Percentiles rank a stretch among this genome's conserved stretches.
These are phyloP conservation scores for Xylariaceae sp. DNA, from an alignment of 2,329 filamentous ascomycete species.

Conservation along the genomic window DNA sequence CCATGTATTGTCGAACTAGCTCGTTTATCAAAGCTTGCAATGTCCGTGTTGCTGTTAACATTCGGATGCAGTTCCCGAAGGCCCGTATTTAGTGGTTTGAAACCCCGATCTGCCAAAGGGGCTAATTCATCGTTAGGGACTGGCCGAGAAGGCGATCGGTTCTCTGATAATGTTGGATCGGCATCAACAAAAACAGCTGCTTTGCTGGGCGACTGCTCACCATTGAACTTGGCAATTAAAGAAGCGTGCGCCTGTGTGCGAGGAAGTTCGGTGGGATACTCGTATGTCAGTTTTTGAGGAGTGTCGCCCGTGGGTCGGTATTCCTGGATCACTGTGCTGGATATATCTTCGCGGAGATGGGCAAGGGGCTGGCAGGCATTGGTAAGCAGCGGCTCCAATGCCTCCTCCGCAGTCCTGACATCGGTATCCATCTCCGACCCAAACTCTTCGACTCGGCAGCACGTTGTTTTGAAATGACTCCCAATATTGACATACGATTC, in stretches of 20 bases:
- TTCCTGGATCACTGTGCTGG: slow-evolving; percentile 71
- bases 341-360: slow-evolving; percentile 74
- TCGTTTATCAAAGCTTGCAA: slow-evolving; percentile 51
- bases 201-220: slow-evolving; percentile 44
- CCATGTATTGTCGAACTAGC: slow-evolving; percentile 50
- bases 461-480: slow-evolving; percentile 72
- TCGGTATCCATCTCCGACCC: slow-evolving; percentile 70
- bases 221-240: slow-evolving; percentile 52
- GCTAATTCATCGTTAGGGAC: slow-evolving; percentile 31
- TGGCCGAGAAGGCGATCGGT: slow-evolving; percentile 37
- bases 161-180: slow-evolving; percentile 36
- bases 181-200: slow-evolving; percentile 52
- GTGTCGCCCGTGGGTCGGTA: slow-evolving; percentile 88
- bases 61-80: slow-evolving; percentile 65
- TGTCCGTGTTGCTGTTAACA: slow-evolving; percentile 49
- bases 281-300: slow-evolving; percentile 80
- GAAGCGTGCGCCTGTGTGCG: slow-evolving; percentile 65
- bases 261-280: slow-evolving; percentile 80
- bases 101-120: slow-evolving; percentile 29
- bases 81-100: slow-evolving; percentile 50
- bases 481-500: slow-evolving; percentile 76
- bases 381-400: slow-evolving; percentile 65
- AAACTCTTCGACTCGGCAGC: slow-evolving; percentile 72
- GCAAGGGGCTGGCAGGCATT: slow-evolving; percentile 73
- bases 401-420: slow-evolving; percentile 62